Percentiles rank a stretch among this genome's conserved stretches.
These are phyloP conservation scores for Kwoniella sp. DNA, from an alignment of 768 basidiomycete genomes.

Conservation along the genomic window DNA sequence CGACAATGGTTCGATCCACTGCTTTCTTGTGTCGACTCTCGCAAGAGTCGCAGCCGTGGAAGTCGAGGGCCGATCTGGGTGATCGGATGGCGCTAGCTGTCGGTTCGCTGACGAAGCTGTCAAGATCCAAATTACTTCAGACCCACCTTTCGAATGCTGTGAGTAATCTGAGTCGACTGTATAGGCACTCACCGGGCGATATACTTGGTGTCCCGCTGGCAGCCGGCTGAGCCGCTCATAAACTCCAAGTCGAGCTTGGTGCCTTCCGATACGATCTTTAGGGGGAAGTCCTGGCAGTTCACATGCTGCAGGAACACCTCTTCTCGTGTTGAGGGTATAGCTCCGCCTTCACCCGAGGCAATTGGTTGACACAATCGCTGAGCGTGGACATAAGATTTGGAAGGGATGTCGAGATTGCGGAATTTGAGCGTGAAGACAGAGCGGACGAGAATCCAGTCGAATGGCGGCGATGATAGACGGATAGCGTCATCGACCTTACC, in stretches of 20 bases:
- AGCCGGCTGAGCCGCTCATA: not conserved
- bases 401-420: not conserved
- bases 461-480: not conserved
- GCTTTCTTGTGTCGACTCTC: not conserved
- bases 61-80: not conserved
- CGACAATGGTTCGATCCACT: not conserved
- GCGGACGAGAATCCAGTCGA: conserved; percentile 7
- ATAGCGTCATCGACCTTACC: conserved; percentile 14
- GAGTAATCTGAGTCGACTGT: no score
- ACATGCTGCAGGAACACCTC: conserved; percentile 28
- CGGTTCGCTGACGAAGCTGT: conserved; percentile 8
- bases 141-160: no score
- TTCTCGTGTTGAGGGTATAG: not conserved
- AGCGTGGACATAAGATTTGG: conserved; percentile 13
- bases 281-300: conserved; percentile 22
- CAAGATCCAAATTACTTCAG: no score
- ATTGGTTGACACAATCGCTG: conserved; percentile 18
- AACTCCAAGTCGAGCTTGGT: conserved; percentile 17
- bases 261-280: not conserved
- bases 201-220: not conserved
- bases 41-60: conserved; percentile 21
- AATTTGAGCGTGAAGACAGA: conserved; percentile 11
- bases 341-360: not conserved
- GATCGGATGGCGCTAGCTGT: conserved; percentile 5
- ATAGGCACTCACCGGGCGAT: conserved; percentile 16